phyloP scores from a whole-genome alignment of 805 yeast species.

The Pichia sporocuriosa region DNA sequence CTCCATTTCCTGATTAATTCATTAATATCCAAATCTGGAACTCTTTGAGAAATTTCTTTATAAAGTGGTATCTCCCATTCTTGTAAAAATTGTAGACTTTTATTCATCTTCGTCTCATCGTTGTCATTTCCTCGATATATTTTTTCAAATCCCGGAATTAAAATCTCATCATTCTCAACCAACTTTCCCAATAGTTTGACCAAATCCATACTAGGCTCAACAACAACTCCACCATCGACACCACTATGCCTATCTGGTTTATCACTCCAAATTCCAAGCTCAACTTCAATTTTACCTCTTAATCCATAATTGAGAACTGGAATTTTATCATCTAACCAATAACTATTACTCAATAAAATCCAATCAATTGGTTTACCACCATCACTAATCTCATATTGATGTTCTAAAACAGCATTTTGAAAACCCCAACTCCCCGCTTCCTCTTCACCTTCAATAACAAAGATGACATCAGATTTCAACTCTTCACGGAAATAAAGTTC shows the following conservation, averaged over 20 bases:
- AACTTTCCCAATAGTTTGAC: slow-evolving; percentile 64
- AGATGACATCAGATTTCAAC: slow-evolving; percentile 67
- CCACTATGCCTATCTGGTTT: slow-evolving; percentile 92
- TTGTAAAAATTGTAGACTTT: slow-evolving; percentile 15
- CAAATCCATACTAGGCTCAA: slow-evolving; percentile 86
- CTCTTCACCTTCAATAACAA: slow-evolving; percentile 91
- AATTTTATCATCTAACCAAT: slow-evolving; percentile 83
- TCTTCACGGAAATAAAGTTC: slow-evolving; percentile 47
- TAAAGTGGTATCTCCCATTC: slow-evolving; percentile 55
- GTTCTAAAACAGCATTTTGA: slow-evolving; percentile 50
- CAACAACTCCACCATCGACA: slow-evolving; percentile 85
- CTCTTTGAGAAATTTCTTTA: slow-evolving; percentile 46
- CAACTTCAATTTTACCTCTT: slow-evolving; percentile 81
- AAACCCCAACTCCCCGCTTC: slow-evolving; percentile 90
- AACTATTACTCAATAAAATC: slow-evolving; percentile 83
- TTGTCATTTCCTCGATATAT: slow-evolving; percentile 3
- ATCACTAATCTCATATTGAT: slow-evolving; percentile 51
- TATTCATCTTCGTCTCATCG: not conserved
- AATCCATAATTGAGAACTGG: slow-evolving; percentile 94
- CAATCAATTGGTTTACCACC: slow-evolving; percentile 54
- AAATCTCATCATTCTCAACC: slow-evolving; percentile 49
- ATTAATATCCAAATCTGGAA: slow-evolving; percentile 28
- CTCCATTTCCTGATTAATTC: slow-evolving; percentile 80
- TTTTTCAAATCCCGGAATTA: slow-evolving; percentile 46
- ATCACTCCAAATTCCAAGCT: slow-evolving; percentile 64